These are phyloP conservation scores for Ceriops zippeliana DNA, from an alignment of 345 rosid species.

Conservation along the genomic window DNA sequence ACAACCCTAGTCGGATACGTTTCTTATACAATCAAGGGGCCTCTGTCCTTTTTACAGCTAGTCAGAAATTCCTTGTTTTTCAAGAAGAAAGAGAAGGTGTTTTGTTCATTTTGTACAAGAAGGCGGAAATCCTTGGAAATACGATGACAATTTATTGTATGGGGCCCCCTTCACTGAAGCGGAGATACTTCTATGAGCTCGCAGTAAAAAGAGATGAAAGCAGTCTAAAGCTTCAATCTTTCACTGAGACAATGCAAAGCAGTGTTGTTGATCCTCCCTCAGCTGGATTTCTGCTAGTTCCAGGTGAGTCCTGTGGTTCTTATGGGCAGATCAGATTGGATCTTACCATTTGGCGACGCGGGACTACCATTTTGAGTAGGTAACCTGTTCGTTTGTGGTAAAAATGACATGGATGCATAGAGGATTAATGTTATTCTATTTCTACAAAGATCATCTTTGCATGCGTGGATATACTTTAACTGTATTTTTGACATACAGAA, in stretches of 20 bases:
- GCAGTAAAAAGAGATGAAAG: conserved; percentile 9
- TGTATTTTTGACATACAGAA: no score
- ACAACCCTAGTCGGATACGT: conserved; percentile 19
- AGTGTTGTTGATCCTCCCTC: neutral
- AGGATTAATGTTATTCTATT: no score
- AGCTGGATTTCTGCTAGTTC: conserved; percentile 31
- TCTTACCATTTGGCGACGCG: conserved; percentile 12
- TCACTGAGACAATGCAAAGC: conserved; percentile 12
- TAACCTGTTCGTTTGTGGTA: no score
- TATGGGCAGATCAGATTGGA: conserved; percentile 17
- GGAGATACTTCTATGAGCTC: conserved; percentile 18
- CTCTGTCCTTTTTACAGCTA: neutral
- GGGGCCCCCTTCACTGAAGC: conserved; percentile 6
- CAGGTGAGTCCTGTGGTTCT: conserved; percentile 16
- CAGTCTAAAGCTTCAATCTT: conserved; percentile 18
- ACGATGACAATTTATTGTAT: conserved; percentile 25
- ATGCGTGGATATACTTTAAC: no score
- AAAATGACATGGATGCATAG: no score
- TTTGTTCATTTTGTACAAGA: conserved; percentile 23
- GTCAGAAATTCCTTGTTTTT: conserved; percentile 24
- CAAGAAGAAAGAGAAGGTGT: conserved; percentile 20
- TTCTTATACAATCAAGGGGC: conserved; percentile 4
- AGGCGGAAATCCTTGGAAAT: conserved; percentile 13
- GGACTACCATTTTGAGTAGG: no score
- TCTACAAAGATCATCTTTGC: no score